These are phyloP conservation scores for Fusarium fracticaudum DNA, from an alignment of 2,329 filamentous ascomycete species.

Conservation along the genomic window DNA sequence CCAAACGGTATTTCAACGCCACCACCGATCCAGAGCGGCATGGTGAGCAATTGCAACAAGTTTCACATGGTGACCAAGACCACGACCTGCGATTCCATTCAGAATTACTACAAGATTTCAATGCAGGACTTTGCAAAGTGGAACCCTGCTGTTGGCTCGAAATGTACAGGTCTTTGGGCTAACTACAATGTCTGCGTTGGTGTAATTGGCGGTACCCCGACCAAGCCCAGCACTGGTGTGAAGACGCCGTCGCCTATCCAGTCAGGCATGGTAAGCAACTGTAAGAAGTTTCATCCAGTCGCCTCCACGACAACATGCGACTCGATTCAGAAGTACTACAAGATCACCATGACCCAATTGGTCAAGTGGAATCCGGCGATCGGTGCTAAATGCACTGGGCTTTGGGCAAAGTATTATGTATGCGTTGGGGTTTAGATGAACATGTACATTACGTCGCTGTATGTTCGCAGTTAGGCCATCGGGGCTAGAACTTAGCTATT, in stretches of 20 bases:
- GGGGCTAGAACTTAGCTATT: too few species aligned
- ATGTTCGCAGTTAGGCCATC: too few species aligned
- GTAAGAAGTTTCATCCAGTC: neutral
- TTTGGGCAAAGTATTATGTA: neutral
- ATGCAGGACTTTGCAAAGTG: slow-evolving; percentile 1
- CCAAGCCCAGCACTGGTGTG: neutral
- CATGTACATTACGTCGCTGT: too few species aligned
- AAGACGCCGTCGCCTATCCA: neutral
- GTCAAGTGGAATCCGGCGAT: neutral
- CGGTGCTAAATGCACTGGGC: neutral
- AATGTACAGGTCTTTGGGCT: neutral
- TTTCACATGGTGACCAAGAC: neutral
- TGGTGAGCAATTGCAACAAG: neutral
- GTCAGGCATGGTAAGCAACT: neutral
- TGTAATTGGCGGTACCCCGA: neutral
- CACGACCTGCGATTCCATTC: neutral
- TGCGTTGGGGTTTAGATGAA: neutral
- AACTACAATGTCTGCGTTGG: neutral
- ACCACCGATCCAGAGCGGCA: neutral
- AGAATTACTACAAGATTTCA: slow-evolving; percentile 9
- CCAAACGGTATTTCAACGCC: neutral
- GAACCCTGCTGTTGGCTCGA: slow-evolving; percentile 9
- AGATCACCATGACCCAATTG: neutral
- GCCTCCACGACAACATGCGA: neutral
- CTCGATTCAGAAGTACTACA: neutral